These are phyloP conservation scores for Paxillus ammoniavirescens DNA, from an alignment of 768 basidiomycete species.

Conservation along the genomic window DNA sequence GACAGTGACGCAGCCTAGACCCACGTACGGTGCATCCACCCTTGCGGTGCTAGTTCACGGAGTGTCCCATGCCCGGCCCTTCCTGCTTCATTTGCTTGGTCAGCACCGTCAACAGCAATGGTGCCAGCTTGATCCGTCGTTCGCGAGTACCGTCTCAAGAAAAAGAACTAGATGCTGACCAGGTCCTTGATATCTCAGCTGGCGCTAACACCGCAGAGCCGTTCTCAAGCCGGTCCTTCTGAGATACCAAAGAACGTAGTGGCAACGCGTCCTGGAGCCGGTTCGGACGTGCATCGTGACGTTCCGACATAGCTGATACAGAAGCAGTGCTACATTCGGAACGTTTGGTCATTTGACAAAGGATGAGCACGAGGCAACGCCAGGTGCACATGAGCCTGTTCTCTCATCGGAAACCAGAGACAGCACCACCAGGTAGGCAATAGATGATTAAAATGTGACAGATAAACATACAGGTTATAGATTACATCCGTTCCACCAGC, in stretches of 20 bases:
- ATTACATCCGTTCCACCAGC: neutral
- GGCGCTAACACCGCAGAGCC: conserved; percentile 17
- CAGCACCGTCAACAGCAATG: conserved; percentile 46
- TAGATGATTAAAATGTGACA: no score
- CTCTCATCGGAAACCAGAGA: conserved; percentile 7
- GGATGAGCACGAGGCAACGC: conserved; percentile 11
- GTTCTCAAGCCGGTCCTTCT: conserved; percentile 8
- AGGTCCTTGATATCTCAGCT: conserved; percentile 30
- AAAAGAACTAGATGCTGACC: conserved; percentile 41
- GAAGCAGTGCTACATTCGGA: conserved; percentile 24
- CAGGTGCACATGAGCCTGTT: neutral
- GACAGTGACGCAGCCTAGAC: no score
- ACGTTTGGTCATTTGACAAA: conserved; percentile 21
- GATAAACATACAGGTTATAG: no score
- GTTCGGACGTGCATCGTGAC: conserved; percentile 8
- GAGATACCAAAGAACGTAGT: conserved; percentile 6
- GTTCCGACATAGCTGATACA: conserved; percentile 16
- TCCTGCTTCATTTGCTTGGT: conserved; percentile 34
- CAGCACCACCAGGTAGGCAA: conserved; percentile 1
- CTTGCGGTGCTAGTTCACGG: no score
- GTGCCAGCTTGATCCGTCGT: conserved; percentile 50
- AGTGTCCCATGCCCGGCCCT: conserved; percentile 32
- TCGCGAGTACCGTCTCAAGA: conserved; percentile 45
- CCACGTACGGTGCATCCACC: no score
- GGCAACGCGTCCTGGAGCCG: conserved; percentile 16